Percentiles rank a stretch among this genome's conserved stretches.
phyloP scores from a whole-genome alignment of 2,329 filamentous ascomycete genomes.

The Phialocephala subalpina region DNA sequence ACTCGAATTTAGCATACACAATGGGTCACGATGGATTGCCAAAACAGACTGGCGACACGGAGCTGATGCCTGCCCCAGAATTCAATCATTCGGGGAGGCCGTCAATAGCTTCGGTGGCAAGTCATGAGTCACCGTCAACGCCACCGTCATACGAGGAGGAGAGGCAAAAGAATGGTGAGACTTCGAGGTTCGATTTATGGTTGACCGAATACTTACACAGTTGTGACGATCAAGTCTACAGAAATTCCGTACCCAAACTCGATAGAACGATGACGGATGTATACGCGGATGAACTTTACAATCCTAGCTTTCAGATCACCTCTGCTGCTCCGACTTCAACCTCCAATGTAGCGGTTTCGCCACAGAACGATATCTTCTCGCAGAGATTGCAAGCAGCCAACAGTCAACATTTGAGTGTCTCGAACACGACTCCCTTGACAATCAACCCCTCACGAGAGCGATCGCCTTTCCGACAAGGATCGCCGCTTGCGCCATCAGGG shows the following conservation, averaged over 20 bases:
- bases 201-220: constrained; percentile 74
- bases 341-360: constrained; percentile 54
- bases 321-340: constrained; percentile 62
- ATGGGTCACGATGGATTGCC: constrained; percentile 39
- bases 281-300: constrained; percentile 86
- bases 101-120: constrained; percentile 67
- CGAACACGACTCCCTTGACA: constrained; percentile 56
- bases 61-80: constrained; percentile 43
- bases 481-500: constrained; percentile 60
- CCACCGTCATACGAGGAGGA: constrained; percentile 60
- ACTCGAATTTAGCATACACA: constrained; percentile 33
- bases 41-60: constrained; percentile 35
- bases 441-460: constrained; percentile 63
- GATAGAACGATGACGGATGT: constrained; percentile 87
- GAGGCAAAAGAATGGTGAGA: constrained; percentile 64
- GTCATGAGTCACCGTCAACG: constrained; percentile 67
- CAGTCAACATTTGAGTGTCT: constrained; percentile 72
- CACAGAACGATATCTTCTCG: constrained; percentile 69
- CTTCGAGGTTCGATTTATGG: constrained; percentile 50
- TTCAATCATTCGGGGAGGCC: constrained; percentile 37
- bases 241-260: constrained; percentile 75
- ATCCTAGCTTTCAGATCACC: constrained; percentile 69
- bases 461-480: constrained; percentile 83
- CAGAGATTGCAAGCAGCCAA: constrained; percentile 83
- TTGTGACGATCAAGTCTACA: constrained; percentile 53